Evolutionary conservation across 345 rosid species (phyloP).

Genomic region (Linum tenue): DNA sequence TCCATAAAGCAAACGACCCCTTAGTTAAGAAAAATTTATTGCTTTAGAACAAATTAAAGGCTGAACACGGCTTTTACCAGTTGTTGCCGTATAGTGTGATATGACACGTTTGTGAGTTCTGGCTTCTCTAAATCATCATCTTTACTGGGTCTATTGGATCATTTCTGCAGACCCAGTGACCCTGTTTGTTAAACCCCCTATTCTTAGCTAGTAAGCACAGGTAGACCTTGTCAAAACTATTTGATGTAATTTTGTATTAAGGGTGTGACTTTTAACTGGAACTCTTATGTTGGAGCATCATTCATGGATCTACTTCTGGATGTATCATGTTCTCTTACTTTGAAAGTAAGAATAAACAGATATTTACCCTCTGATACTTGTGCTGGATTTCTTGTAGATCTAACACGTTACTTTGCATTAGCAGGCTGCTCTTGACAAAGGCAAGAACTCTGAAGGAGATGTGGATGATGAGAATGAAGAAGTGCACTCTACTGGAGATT

Average conservation of each 20-base stretch:
- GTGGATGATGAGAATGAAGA: slow-evolving; percentile 33
- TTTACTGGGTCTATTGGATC: no score
- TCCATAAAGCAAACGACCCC: no score
- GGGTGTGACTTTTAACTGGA: neutral
- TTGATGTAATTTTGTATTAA: neutral
- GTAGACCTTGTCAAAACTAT: neutral
- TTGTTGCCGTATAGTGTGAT: no score
- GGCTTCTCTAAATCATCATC: no score
- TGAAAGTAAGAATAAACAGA: neutral
- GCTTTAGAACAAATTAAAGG: no score
- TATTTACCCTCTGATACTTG: neutral
- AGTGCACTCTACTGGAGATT: slow-evolving; percentile 17
- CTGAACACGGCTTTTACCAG: no score
- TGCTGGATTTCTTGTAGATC: neutral
- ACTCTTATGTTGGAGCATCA: neutral
- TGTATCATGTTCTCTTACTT: neutral
- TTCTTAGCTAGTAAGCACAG: no score
- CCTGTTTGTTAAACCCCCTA: no score
- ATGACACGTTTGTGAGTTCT: no score
- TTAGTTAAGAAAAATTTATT: no score
- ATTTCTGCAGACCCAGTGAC: no score
- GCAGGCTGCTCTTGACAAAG: slow-evolving; percentile 74
- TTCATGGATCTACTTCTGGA: neutral
- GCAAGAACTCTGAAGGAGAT: slow-evolving; percentile 38
- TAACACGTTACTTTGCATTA: neutral